Base-by-base conservation (phyloP, 805 yeast genomes). In the Wickerhamiella cacticola region DNA sequence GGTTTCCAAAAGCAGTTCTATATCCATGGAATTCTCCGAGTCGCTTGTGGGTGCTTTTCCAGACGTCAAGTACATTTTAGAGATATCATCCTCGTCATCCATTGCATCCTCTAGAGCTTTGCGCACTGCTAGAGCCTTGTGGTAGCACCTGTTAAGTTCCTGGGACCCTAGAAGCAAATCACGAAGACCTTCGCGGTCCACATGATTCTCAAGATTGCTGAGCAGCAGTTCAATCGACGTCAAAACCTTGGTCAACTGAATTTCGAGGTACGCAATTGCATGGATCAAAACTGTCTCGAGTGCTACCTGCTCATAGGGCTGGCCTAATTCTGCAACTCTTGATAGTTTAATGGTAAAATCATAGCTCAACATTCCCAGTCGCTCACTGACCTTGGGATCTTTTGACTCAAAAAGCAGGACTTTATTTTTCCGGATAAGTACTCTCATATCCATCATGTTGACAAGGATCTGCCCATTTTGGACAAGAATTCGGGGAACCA, bases 1-100 rank as follows among this genome's bases (percentile, higher is more conserved):
- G 0, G 95, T 77, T 59, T 88, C 96, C 18, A 88, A 62, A 44
- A 88, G 69, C 80, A 87, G 81, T 63, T 88, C 96, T 18, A 85
- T 72, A 56, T 88, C 95, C 66, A 59, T 35, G 52, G 38, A 22
- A 55, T 52, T 26, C 83, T 66, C 2, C 38, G 49, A 41, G 19
- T 56, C 60, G 9, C 59, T 55, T 3, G 48, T 50, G 22, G 47
- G 53, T 22, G 46, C 54, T 44, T 56, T 51, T 46, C 63, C 68
- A 10, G 33, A 13, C 0, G 81, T 75, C 46, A 87, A 64, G 59
- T 83, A 84, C 88, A 88, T 80, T 8, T 76, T 81, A 26, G 78
- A 77, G 51, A 87, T 64, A 63, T 84, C 94, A 48, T 87, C 95
- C 60, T 86, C 95, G 54, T 78, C 83, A 48, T 88, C 95, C 43